Conservation (phyloP, 805 yeast genomes). For the Wickerhamomyces mucosus region DNA sequence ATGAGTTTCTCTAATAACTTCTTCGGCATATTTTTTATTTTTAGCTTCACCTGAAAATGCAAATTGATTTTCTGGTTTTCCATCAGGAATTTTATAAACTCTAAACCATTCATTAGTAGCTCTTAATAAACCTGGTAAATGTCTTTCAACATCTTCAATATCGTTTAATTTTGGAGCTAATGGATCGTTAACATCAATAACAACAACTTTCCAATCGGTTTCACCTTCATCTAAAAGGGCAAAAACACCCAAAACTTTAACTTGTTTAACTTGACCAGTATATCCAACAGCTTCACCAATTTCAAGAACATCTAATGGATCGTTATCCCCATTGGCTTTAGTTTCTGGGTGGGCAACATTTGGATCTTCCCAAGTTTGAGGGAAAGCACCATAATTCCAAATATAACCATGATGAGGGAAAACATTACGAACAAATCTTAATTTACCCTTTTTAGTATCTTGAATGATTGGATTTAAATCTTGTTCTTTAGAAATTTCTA, state of each 20-base stretch:
- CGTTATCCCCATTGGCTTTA: slow-evolving; percentile 69
- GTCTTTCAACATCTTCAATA: slow-evolving; percentile 81
- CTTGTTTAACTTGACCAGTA: slow-evolving; percentile 75
- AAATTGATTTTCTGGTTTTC: slow-evolving; percentile 92
- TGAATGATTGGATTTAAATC: slow-evolving; percentile 89
- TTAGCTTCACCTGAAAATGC: slow-evolving; percentile 95
- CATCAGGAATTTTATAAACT: slow-evolving; percentile 96
- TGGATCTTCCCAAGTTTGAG: slow-evolving; percentile 51
- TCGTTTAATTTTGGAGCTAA: slow-evolving; percentile 80
- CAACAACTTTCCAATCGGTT: slow-evolving; percentile 88
- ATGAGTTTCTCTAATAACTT: slow-evolving; percentile 71
- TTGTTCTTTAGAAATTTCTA: slow-evolving; percentile 83
- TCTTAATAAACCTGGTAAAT: slow-evolving; percentile 87
- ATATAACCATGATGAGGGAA: slow-evolving; percentile 99
- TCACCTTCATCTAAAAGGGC: slow-evolving; percentile 92
- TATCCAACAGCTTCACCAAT: slow-evolving; percentile 59
- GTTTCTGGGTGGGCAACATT: slow-evolving; percentile 55
- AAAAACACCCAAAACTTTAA: slow-evolving; percentile 88
- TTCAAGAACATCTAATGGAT: slow-evolving; percentile 81
- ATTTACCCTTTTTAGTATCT: slow-evolving; percentile 95
- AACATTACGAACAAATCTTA: slow-evolving; percentile 92
- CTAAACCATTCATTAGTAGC: slow-evolving; percentile 98
- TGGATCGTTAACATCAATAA: slow-evolving; percentile 74
- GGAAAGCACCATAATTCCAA: slow-evolving; percentile 97
- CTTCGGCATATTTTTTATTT: slow-evolving; percentile 78